Evolutionary conservation across 2,329 filamentous ascomycete genomes (phyloP).

Genomic region (Ophiocordyceps robertsii): DNA sequence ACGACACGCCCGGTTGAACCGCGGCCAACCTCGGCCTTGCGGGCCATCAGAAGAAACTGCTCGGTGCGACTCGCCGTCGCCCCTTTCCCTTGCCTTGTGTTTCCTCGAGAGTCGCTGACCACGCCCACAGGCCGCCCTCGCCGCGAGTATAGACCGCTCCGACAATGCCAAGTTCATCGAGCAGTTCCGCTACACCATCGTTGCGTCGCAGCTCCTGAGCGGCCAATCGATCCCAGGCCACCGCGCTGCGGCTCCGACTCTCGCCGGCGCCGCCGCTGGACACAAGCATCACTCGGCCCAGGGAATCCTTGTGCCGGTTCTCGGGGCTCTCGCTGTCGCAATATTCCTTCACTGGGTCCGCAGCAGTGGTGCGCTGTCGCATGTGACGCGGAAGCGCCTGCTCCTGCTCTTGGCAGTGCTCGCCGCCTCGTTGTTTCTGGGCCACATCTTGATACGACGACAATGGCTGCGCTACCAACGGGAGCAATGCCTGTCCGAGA

Average conservation of each 20-base stretch:
- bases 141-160: constrained; percentile 57
- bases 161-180: constrained; percentile 82
- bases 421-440: constrained; percentile 37
- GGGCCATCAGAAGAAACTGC: constrained; percentile 33
- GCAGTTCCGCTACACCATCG: constrained; percentile 84
- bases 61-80: constrained; percentile 26
- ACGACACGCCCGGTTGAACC: constrained; percentile 28
- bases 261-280: constrained; percentile 3
- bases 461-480: constrained; percentile 73
- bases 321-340: constrained; percentile 48
- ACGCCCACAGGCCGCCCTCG: constrained; percentile 49
- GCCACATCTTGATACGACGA: constrained; percentile 60
- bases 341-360: constrained; percentile 62
- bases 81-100: neutral
- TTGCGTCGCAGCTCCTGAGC: constrained; percentile 78
- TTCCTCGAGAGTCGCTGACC: neutral
- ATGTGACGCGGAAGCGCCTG: constrained; percentile 43
- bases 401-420: constrained; percentile 33
- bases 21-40: constrained; percentile 20
- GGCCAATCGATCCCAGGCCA: constrained; percentile 43
- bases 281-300: constrained; percentile 23
- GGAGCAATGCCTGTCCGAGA: constrained; percentile 57
- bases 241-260: constrained; percentile 10
- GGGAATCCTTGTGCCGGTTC: constrained; percentile 32
- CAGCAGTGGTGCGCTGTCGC: constrained; percentile 30